These are phyloP conservation scores for Fusarium luffae DNA, from an alignment of 2,329 filamentous ascomycete species.

Conservation along the genomic window DNA sequence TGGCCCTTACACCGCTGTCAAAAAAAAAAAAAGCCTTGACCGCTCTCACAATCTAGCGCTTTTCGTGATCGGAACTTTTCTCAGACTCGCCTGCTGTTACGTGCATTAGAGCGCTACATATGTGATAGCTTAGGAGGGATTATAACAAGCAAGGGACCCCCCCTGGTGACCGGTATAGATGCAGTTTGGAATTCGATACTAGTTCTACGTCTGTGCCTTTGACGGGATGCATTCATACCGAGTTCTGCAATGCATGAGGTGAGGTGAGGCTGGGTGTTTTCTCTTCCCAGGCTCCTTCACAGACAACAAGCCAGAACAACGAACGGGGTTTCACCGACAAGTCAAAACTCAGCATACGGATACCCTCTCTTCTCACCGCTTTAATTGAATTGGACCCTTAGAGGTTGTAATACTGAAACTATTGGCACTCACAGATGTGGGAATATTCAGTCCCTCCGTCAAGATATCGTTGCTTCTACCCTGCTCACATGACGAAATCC, in stretches of 20 bases:
- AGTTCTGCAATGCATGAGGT: conserved; percentile 16
- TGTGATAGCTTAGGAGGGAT: conserved; percentile 3
- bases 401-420: background rate
- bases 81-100: conserved; percentile 18
- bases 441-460: conserved; percentile 4
- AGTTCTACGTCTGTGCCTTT: conserved; percentile 24
- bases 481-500: conserved; percentile 22
- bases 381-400: conserved; percentile 10
- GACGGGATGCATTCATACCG: conserved; percentile 24
- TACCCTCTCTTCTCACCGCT: conserved; percentile 24
- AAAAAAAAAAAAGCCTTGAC: conserved; percentile 15
- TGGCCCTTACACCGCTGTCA: conserved; percentile 25
- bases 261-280: conserved; percentile 20
- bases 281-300: background rate
- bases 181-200: conserved; percentile 26
- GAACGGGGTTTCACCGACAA: conserved; percentile 26
- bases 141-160: conserved; percentile 18
- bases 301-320: background rate
- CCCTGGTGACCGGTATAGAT: conserved; percentile 15
- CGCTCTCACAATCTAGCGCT: conserved; percentile 15
- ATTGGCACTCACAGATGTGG: background rate
- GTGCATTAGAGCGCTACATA: conserved; percentile 26
- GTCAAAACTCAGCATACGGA: background rate
- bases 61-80: conserved; percentile 19
- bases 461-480: background rate